Conservation (phyloP, 2,329 filamentous ascomycete genomes). For the Colletotrichum trifolii region DNA sequence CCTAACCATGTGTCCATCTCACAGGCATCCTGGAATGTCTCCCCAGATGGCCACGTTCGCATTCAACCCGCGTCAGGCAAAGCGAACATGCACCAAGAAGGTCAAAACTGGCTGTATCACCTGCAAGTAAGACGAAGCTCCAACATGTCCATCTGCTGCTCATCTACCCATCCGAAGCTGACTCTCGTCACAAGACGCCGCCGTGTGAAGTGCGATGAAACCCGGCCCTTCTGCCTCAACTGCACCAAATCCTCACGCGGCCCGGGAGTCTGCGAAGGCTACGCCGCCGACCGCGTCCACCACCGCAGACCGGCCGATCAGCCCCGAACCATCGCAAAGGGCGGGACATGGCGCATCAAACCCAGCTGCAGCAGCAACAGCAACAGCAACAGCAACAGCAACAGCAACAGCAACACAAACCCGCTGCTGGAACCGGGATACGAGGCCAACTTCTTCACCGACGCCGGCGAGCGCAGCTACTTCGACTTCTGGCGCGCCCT, state of each 20-base stretch:
- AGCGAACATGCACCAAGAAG: slow-evolving; percentile 22
- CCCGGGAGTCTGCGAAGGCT: slow-evolving; percentile 46
- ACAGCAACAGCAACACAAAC: slow-evolving; percentile 33
- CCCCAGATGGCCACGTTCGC: slow-evolving; percentile 23
- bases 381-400: neutral
- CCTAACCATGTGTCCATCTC: neutral
- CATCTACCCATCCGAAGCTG: neutral
- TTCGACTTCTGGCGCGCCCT: slow-evolving; percentile 52
- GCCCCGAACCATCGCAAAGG: slow-evolving; percentile 8
- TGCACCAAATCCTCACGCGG: slow-evolving; percentile 55
- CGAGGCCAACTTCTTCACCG: slow-evolving; percentile 49
- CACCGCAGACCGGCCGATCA: slow-evolving; percentile 20
- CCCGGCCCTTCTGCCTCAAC: slow-evolving; percentile 53
- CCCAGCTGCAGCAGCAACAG: slow-evolving; percentile 25
- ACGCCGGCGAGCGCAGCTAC: slow-evolving; percentile 48
- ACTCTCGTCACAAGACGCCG: slow-evolving; percentile 38
- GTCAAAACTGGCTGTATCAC: slow-evolving; percentile 36
- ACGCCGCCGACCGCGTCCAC: slow-evolving; percentile 9
- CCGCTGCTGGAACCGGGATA: slow-evolving; percentile 46
- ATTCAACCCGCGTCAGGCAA: neutral
- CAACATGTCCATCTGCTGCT: neutral
- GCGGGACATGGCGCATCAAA: neutral
- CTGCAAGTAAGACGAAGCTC: slow-evolving; percentile 33
- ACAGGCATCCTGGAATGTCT: slow-evolving; percentile 17
- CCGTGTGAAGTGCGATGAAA: slow-evolving; percentile 56